Evolutionary conservation across 257 asterid genomes (phyloP).

Genomic region (Eustoma russellianum): DNA sequence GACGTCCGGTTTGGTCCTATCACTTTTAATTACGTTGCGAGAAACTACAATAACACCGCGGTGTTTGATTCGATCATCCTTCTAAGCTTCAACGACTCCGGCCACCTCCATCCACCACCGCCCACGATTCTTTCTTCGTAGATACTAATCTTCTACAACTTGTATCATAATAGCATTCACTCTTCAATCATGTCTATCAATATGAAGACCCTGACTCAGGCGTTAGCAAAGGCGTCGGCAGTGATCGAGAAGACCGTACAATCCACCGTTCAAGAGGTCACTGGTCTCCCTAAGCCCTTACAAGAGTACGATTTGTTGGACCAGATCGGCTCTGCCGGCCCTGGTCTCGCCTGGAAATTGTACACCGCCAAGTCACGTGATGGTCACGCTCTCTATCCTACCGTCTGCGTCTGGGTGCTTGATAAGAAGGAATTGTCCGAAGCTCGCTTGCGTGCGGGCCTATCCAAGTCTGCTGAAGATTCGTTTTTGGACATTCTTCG

Average conservation of each 20-base stretch:
- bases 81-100: not conserved
- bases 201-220: conserved; percentile 87
- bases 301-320: conserved; percentile 76
- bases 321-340: conserved; percentile 98
- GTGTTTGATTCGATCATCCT: not conserved
- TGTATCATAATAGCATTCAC: not conserved
- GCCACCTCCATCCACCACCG: not conserved
- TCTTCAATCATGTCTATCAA: conserved; percentile 56
- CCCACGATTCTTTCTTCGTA: not conserved
- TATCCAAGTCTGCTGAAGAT: conserved; percentile 86
- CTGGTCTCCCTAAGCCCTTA: conserved; percentile 78
- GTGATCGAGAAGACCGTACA: conserved; percentile 96
- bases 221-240: conserved; percentile 95
- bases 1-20: no score
- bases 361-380: conserved; percentile 80
- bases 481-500: conserved; percentile 72
- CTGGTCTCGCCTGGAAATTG: conserved; percentile 85
- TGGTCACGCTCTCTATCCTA: conserved; percentile 65
- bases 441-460: conserved; percentile 75
- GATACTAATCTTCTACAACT: no score
- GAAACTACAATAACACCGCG: no score
- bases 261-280: conserved; percentile 91
- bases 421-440: conserved; percentile 81
- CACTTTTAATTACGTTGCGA: no score
- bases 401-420: conserved; percentile 86